Conservation (phyloP, 2,329 filamentous ascomycete genomes). For the Annulohypoxylon truncatum region DNA sequence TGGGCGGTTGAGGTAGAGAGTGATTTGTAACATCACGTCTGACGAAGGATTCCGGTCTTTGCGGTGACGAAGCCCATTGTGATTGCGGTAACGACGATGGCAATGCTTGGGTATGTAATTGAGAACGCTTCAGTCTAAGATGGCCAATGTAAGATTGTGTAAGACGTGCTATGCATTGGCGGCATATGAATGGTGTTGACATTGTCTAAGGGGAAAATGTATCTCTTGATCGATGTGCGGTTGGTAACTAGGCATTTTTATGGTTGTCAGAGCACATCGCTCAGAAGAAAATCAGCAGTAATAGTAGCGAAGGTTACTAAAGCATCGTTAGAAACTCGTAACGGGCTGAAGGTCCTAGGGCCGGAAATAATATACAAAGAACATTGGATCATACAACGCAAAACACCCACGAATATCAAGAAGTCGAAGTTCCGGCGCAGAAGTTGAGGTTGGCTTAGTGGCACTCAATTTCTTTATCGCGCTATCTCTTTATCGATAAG, state of each 20-base stretch:
- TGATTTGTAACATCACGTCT: neutral
- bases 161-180: slow-evolving; percentile 46
- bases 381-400: neutral
- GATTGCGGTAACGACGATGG: slow-evolving; percentile 11
- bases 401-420: neutral
- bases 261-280: slow-evolving; percentile 1
- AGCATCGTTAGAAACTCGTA: neutral
- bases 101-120: slow-evolving; percentile 34
- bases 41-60: neutral
- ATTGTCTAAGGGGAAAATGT: slow-evolving; percentile 36
- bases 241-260: slow-evolving; percentile 22
- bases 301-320: neutral
- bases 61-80: slow-evolving; percentile 11
- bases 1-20: neutral
- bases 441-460: neutral
- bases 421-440: neutral
- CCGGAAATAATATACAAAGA: neutral
- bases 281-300: neutral
- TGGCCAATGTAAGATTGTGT: slow-evolving; percentile 16
- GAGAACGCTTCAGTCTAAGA: slow-evolving; percentile 20
- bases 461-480: slow-evolving; percentile 20
- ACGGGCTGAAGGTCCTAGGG: neutral
- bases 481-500: slow-evolving; percentile 32
- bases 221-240: slow-evolving; percentile 17
- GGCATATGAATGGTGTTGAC: slow-evolving; percentile 48